A percentile compares a stretch with the other conserved stretches of the same genome.
phyloP scores from a whole-genome alignment of 768 basidiomycete species.

The Hydnum rufescens region DNA sequence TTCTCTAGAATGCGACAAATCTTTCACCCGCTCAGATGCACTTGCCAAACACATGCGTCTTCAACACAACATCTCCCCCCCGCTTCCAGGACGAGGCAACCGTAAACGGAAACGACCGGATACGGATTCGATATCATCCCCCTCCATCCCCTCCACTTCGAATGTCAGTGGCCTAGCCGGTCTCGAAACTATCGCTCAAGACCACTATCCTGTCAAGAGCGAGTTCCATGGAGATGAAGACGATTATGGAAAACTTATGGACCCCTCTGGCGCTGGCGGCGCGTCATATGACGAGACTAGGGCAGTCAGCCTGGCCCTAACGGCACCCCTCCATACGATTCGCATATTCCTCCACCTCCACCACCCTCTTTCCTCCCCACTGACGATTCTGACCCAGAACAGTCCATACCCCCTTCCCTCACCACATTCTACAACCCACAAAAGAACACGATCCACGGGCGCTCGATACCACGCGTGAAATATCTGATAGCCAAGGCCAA shows the following conservation, averaged over 20 bases:
- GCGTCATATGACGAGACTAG: neutral
- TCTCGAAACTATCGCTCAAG: neutral
- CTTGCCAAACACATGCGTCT: conserved; percentile 10
- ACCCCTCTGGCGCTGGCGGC: neutral
- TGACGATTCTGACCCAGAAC: conserved; percentile 1
- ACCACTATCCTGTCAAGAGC: neutral
- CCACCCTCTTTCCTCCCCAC: neutral
- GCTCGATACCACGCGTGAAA: neutral
- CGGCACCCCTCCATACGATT: neutral
- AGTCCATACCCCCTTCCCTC: conserved; percentile 1
- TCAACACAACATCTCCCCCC: conserved; percentile 6
- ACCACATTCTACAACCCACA: neutral
- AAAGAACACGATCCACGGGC: neutral
- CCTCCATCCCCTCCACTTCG: neutral
- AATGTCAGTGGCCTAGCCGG: neutral
- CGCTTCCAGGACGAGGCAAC: conserved; percentile 3
- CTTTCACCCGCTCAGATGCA: conserved; percentile 48
- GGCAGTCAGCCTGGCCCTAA: too few relatives aligned
- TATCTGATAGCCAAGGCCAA: conserved; percentile 8
- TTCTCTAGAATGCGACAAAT: conserved; percentile 70
- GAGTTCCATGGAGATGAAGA: neutral
- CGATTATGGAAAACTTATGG: neutral
- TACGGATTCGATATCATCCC: neutral
- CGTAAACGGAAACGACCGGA: conserved; percentile 6
- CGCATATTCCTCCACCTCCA: neutral